phyloP scores from a whole-genome alignment of 257 asterid genomes.

The Solanum appendiculatum region DNA sequence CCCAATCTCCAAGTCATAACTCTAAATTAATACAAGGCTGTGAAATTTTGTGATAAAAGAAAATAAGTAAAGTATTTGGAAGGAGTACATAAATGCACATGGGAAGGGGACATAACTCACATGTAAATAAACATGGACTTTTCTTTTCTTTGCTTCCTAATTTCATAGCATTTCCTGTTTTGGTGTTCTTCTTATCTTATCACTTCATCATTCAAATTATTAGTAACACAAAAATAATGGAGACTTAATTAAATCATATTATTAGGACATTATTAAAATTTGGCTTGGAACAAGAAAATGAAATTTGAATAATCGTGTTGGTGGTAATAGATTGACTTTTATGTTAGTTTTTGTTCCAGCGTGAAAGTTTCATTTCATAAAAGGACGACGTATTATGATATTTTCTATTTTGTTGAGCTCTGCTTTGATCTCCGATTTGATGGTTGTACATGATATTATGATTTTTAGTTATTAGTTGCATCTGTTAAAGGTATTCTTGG shows the following conservation, averaged over 20 bases:
- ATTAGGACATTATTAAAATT: not conserved
- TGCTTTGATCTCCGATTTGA: too few species aligned
- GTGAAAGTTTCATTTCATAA: too few species aligned
- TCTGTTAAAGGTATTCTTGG: not conserved
- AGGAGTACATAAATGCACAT: slow-evolving; percentile 11
- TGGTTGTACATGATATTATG: not conserved
- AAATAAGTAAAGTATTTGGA: not conserved
- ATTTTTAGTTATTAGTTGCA: not conserved
- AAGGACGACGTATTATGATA: not conserved
- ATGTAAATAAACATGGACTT: slow-evolving; percentile 20
- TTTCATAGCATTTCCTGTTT: not conserved
- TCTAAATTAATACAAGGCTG: not conserved
- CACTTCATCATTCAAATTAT: not conserved
- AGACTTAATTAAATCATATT: not conserved
- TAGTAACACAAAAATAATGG: not conserved
- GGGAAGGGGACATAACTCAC: slow-evolving; percentile 25
- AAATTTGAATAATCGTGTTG: not conserved
- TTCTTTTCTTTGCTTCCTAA: slow-evolving; percentile 15
- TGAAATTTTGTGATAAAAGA: not conserved
- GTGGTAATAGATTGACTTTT: not conserved
- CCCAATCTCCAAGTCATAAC: not conserved
- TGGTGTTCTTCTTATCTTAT: not conserved
- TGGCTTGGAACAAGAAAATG: not conserved
- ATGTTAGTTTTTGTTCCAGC: not conserved
- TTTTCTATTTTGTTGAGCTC: not conserved